Conservation (phyloP, 2,329 filamentous ascomycete genomes). For the Talaromyces sp. region DNA sequence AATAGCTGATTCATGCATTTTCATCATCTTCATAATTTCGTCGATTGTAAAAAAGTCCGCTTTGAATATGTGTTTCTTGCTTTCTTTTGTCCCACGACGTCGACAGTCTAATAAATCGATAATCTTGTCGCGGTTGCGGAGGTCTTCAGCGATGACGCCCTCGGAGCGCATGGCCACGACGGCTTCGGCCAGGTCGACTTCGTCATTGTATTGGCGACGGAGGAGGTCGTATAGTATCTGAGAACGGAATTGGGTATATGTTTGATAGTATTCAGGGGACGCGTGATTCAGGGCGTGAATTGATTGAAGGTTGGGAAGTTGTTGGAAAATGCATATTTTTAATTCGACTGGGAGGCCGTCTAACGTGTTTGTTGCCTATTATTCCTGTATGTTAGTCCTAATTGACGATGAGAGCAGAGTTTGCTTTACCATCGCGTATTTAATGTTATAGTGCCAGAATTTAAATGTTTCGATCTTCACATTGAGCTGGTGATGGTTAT, state of each 20-base stretch:
- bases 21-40: slow-evolving; percentile 4
- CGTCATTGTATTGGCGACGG: slow-evolving; percentile 11
- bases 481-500: neutral
- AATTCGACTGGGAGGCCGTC: slow-evolving; percentile 22
- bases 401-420: neutral
- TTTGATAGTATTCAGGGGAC: slow-evolving; percentile 20
- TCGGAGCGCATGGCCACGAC: slow-evolving; percentile 23
- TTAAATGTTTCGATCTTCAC: neutral
- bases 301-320: slow-evolving; percentile 16
- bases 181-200: slow-evolving; percentile 21
- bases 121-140: neutral
- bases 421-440: neutral
- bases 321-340: slow-evolving; percentile 19
- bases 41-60: neutral
- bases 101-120: neutral
- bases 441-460: neutral
- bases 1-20: neutral
- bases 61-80: neutral
- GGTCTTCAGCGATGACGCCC: slow-evolving; percentile 15
- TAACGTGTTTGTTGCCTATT: slow-evolving; percentile 1
- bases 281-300: slow-evolving; percentile 21
- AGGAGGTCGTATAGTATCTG: slow-evolving; percentile 13
- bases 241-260: slow-evolving; percentile 17
- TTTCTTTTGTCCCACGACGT: neutral
- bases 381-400: neutral